phyloP scores from a whole-genome alignment of 306 rosid genomes.

The Pueraria montana region DNA sequence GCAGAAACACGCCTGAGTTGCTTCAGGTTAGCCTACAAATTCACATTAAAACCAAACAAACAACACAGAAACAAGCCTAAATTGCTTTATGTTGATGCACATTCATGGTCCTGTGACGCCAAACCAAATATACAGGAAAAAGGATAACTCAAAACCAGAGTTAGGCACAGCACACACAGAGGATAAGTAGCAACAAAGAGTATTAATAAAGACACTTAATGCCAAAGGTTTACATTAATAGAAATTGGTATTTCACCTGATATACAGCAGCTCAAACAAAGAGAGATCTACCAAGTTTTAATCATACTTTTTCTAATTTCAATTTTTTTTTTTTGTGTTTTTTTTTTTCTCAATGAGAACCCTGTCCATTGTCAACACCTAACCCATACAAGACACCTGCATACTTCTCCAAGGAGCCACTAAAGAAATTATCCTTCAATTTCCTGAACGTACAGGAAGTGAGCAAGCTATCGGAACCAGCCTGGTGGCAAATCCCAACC shows the following conservation, averaged over 20 bases:
- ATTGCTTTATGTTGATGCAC: not conserved
- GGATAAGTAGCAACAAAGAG: constrained; percentile 12
- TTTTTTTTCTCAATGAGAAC: constrained; percentile 38
- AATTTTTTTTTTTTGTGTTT: not conserved
- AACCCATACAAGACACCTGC: constrained; percentile 70
- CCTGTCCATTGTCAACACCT: constrained; percentile 64
- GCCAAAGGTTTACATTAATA: constrained; percentile 48
- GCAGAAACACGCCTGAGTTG: not conserved
- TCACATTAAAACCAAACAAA: not conserved
- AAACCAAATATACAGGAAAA: not conserved
- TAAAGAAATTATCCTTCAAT: constrained; percentile 64
- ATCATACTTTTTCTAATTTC: constrained; percentile 25
- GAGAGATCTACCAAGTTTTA: constrained; percentile 40
- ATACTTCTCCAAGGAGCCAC: constrained; percentile 66
- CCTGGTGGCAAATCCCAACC: constrained; percentile 64
- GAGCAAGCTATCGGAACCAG: constrained; percentile 67
- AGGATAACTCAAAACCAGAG: not conserved
- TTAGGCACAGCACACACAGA: not conserved
- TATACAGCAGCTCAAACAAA: constrained; percentile 47
- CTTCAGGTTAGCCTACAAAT: not conserved
- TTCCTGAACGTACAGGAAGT: constrained; percentile 63
- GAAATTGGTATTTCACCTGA: constrained; percentile 42
- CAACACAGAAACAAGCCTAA: not conserved
- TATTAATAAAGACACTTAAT: constrained; percentile 48
- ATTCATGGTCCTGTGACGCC: not conserved